Evolutionary conservation across 2,329 filamentous ascomycete species (phyloP), one percentile per base, ranked within the genome.

Genomic region (Corinectria fuckeliana): DNA sequence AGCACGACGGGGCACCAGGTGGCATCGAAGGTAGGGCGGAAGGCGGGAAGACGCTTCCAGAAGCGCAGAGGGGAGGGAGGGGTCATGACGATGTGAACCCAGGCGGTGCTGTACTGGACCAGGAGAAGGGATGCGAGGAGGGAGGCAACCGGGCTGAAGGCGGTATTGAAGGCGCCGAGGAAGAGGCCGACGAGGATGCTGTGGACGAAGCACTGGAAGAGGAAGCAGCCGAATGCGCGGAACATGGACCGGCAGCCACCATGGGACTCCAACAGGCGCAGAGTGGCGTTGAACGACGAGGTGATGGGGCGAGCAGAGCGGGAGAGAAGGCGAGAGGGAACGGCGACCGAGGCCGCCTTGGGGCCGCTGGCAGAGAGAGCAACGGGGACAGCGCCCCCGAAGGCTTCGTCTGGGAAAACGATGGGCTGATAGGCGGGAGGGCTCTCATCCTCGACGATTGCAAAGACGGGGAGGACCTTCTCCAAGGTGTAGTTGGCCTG

Each of bases 11-110:
- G 90, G 47, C 87, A 74, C 61, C 86, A 88, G 62, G 92, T 88
- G 58, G 90, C 87, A 70, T 85, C 82, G 79, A 89, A 90, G 50
- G 86, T 82, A 71, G 81, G 82, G 67, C 82, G 81, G 74, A 87
- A 85, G 44, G 86, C 77, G 14, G 90, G 88, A 50, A 96, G 83
- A 57, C 92, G 90, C 70, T 83, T 79, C 77, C 84, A 91, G 81
- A 89, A 92, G 67, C 78, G 79, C 73, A 85, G 84, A 47, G 80
- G 72, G 56, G 85, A 88, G 5, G 88, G 86, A 52, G 86, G 81
- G 2, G 91, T 88, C 72, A 97, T 93, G 73, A 96, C 86, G 69
- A 91, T 88, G 75, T 97, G 92, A 3, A 93, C 91, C 92, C 93
- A 97, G 52, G 87, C 84, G 66, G 93, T 85, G 73, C 87, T 85